Percentiles rank a stretch among this genome's conserved stretches.
Evolutionary conservation across 2,329 filamentous ascomycete species (phyloP).

Genomic region (Diaporthe humulicola): DNA sequence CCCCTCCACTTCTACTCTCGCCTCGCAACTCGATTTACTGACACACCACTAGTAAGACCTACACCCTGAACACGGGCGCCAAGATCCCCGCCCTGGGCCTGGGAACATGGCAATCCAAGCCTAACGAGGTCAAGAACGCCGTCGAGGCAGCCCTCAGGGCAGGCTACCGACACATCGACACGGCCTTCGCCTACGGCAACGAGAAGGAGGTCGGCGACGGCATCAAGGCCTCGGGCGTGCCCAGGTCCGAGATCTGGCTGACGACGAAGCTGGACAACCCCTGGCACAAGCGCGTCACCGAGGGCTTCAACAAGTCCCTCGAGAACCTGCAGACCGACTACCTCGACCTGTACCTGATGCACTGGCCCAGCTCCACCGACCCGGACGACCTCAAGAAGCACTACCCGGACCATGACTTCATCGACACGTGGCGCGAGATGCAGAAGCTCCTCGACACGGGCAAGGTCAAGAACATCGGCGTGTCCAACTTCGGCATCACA

Average conservation of each 20-base stretch:
- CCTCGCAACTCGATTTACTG: neutral
- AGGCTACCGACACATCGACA: constrained; percentile 84
- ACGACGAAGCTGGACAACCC: constrained; percentile 83
- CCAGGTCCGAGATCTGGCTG: constrained; percentile 76
- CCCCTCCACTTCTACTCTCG: too few species aligned
- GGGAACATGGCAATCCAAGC: constrained; percentile 83
- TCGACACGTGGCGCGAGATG: constrained; percentile 82
- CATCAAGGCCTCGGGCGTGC: constrained; percentile 73
- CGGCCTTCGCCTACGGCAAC: constrained; percentile 83
- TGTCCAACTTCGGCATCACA: constrained; percentile 87
- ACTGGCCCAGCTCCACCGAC: constrained; percentile 77
- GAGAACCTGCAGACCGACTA: constrained; percentile 74
- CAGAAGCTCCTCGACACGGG: constrained; percentile 77
- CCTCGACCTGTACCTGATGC: constrained; percentile 79
- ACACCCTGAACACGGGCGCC: constrained; percentile 80
- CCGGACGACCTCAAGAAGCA: constrained; percentile 75
- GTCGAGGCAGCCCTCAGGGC: constrained; percentile 76
- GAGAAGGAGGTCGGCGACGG: constrained; percentile 77
- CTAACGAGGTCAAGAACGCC: constrained; percentile 77
- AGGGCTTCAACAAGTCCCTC: constrained; percentile 72
- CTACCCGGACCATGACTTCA: constrained; percentile 83
- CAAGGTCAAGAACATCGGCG: constrained; percentile 84
- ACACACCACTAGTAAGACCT: constrained; percentile 61
- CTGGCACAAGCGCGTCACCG: constrained; percentile 77
- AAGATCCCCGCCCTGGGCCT: constrained; percentile 84